Base-by-base conservation (phyloP, 2,329 filamentous ascomycete species). In the Karstenula rhodostoma region DNA sequence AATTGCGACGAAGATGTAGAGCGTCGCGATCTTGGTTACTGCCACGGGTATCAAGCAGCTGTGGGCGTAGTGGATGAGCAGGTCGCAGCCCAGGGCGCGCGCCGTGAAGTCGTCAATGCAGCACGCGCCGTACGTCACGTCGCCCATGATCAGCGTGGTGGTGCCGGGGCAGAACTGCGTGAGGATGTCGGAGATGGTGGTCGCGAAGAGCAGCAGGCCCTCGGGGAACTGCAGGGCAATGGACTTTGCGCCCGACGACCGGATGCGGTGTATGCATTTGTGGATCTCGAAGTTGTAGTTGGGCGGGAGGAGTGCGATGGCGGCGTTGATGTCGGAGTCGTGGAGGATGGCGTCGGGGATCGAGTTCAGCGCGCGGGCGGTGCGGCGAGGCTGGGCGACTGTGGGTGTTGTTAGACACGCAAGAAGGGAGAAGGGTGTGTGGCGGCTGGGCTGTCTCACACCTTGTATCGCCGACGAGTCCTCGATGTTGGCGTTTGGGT, bases 231-330 rank as follows among this genome's bases (percentile, higher is more conserved):
- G 95, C n/a, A 99, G 84, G 0, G 94, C 96, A 2, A 99, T 89
- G 67, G 89, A 90, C 74, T 89, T 94, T 1, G 94, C 89, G 9
- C 86, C 88, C 9, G 90, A 88, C 1, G 89, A 90, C 47, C 92
- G 90, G 77, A 99, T 94, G 50, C 94, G 89, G 79, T 98, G 93
- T 71, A 99, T 96, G 9, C 95, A 99, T 82, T 99, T 99, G 76
- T 93, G 95, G 58, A 99, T 93, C 81, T 99, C 95, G 77, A 99
- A 99, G 70, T 92, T 94, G 85, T 99, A 99, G 82, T 99, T 99
- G n/a, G 87, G 83, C 1, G 95, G 95, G 2, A 99, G 87, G 33
- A 99, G 86, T 6, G 88, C 85, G 60, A 98, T 93, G 3, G 95
- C 95, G 47, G 89, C 90, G 77, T 94, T 94, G 72, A 99, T 91